Percentiles rank a stretch among this genome's conserved stretches.
Conservation (phyloP, 2,329 filamentous ascomycete species). For the Nigrospora sphaerica region DNA sequence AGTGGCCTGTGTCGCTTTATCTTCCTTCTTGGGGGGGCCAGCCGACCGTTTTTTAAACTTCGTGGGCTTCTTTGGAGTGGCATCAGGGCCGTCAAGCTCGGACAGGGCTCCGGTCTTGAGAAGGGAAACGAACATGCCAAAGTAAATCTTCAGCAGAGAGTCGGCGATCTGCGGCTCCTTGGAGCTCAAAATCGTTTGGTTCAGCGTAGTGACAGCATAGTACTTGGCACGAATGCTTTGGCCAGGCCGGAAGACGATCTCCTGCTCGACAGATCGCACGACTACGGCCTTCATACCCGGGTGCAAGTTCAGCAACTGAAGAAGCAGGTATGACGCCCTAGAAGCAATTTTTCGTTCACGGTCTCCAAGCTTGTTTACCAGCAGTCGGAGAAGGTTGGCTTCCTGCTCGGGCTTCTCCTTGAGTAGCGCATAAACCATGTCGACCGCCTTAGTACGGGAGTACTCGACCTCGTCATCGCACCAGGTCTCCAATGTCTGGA, state of each 20-base stretch:
- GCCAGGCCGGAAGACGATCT: conserved; percentile 78
- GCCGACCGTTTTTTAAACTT: conserved; percentile 38
- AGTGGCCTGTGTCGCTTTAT: conserved; percentile 23
- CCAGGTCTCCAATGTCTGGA: conserved; percentile 88
- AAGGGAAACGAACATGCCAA: conserved; percentile 76
- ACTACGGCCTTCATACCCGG: conserved; percentile 91
- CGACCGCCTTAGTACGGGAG: conserved; percentile 78
- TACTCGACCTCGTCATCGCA: conserved; percentile 94
- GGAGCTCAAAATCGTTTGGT: conserved; percentile 85
- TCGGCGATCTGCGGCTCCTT: conserved; percentile 78
- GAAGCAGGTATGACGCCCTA: conserved; percentile 82
- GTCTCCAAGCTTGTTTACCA: conserved; percentile 96
- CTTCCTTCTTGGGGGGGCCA: conserved; percentile 18
- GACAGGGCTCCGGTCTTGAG: conserved; percentile 55
- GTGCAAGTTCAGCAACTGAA: conserved; percentile 83
- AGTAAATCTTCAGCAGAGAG: conserved; percentile 83
- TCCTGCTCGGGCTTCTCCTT: conserved; percentile 98
- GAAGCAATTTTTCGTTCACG: conserved; percentile 94
- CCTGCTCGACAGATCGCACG: conserved; percentile 76
- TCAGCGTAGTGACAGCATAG: conserved; percentile 92
- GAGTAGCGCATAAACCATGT: conserved; percentile 84
- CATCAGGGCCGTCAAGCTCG: conserved; percentile 28
- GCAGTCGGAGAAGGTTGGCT: conserved; percentile 79
- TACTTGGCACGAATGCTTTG: conserved; percentile 88
- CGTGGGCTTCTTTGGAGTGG: conserved; percentile 26